Evolutionary conservation across 2,329 filamentous ascomycete species (phyloP).

Genomic region (Juglanconis oblonga): DNA sequence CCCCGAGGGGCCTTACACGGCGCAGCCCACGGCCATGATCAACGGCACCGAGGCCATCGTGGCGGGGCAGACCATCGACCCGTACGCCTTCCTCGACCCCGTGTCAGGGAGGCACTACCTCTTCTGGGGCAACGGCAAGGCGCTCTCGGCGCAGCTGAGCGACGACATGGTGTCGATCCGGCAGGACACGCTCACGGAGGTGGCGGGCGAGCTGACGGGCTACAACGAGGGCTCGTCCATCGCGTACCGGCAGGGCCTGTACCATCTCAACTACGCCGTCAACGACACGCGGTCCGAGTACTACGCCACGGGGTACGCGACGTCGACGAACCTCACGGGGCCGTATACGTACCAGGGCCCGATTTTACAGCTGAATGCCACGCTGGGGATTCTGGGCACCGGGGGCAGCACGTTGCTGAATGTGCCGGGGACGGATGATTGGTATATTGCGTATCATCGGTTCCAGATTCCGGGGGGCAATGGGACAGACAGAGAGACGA

Average conservation of each 20-base stretch:
- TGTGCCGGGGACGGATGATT: constrained; percentile 44
- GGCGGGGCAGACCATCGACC: constrained; percentile 53
- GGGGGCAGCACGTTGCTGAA: constrained; percentile 45
- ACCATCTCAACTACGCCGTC: constrained; percentile 47
- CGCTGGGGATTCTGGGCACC: constrained; percentile 41
- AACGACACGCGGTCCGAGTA: constrained; percentile 43
- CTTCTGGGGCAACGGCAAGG: constrained; percentile 55
- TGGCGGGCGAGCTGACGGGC: constrained; percentile 34
- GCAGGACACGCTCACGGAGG: constrained; percentile 28
- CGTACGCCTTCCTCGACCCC: constrained; percentile 59
- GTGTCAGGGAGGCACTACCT: constrained; percentile 55
- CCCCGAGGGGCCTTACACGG: constrained; percentile 58
- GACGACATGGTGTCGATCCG: constrained; percentile 46
- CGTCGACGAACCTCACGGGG: constrained; percentile 32
- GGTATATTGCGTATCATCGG: constrained; percentile 49
- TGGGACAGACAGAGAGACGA: constrained; percentile 40
- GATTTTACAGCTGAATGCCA: constrained; percentile 39
- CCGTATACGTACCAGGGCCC: constrained; percentile 45
- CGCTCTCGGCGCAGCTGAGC: constrained; percentile 39
- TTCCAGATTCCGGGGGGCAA: constrained; percentile 44
- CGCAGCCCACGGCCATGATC: constrained; percentile 51
- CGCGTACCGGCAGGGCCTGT: constrained; percentile 41
- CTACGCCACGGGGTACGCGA: constrained; percentile 47
- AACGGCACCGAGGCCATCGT: constrained; percentile 46
- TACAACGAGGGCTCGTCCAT: constrained; percentile 44